phyloP scores from a whole-genome alignment of 164 flowering plant species.

The Hamamelis virginiana region DNA sequence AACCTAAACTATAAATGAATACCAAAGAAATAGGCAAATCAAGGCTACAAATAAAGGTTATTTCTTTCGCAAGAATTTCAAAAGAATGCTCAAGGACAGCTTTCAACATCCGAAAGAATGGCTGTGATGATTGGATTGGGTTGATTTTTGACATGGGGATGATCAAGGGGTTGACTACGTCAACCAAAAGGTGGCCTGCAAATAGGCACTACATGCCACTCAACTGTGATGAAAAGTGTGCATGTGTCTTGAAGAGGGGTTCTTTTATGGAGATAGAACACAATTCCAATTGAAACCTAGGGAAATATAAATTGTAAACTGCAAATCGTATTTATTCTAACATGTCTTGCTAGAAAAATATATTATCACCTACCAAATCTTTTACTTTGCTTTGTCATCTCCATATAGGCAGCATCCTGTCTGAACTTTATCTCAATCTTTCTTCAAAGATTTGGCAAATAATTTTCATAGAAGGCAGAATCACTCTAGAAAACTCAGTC shows the following conservation, averaged over 20 bases:
- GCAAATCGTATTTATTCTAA: too few species aligned
- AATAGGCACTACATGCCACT: background rate
- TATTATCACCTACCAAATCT: too few species aligned
- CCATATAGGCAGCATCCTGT: background rate
- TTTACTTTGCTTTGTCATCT: too few species aligned
- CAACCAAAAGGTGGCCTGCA: background rate
- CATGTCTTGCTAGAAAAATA: too few species aligned
- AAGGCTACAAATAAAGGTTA: background rate
- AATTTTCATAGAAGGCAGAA: background rate
- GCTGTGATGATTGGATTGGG: background rate
- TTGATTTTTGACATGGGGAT: background rate
- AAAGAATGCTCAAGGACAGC: background rate
- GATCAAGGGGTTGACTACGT: background rate
- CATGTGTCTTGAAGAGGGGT: too few species aligned
- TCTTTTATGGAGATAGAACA: too few species aligned
- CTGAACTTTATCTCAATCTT: background rate
- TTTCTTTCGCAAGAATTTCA: background rate
- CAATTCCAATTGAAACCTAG: too few species aligned
- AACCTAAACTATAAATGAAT: conserved; percentile 5
- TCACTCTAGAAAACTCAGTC: background rate
- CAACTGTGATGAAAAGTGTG: background rate
- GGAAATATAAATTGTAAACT: too few species aligned
- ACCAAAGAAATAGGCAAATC: background rate
- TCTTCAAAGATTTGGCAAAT: background rate
- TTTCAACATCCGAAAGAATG: too few species aligned